Conservation (phyloP, 345 rosid genomes). For the Citrus medica region DNA sequence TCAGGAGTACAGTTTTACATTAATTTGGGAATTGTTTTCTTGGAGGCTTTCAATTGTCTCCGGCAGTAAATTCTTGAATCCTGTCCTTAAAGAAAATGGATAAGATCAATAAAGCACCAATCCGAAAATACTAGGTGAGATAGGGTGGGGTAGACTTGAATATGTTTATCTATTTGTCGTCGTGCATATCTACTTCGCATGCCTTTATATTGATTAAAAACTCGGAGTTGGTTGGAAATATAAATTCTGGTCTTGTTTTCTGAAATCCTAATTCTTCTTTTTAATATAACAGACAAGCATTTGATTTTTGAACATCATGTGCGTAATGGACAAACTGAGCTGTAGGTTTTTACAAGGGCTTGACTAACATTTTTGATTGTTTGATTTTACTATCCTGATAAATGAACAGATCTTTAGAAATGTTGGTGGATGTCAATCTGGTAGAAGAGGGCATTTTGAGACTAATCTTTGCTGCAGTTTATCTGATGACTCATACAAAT, state of each 20-base stretch:
- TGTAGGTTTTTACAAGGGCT: neutral
- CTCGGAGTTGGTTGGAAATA: neutral
- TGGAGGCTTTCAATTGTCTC: neutral
- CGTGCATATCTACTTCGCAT: neutral
- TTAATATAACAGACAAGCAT: neutral
- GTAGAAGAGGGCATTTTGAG: constrained; percentile 94
- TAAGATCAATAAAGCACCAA: neutral
- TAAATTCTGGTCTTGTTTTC: neutral
- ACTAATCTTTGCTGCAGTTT: constrained; percentile 70
- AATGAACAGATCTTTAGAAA: constrained; percentile 75
- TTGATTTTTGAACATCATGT: constrained; percentile 8
- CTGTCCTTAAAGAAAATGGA: neutral
- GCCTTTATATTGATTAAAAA: neutral
- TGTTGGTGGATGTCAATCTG: constrained; percentile 67
- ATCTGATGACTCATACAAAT: constrained; percentile 60
- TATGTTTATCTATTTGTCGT: neutral
- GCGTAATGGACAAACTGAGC: neutral
- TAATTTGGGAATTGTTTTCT: neutral
- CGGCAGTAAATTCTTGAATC: neutral
- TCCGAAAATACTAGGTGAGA: neutral
- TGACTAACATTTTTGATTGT: neutral
- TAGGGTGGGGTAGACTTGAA: neutral
- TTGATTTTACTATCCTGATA: constrained; percentile 13
- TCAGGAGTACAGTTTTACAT: neutral
- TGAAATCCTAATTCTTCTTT: neutral